Conservation (phyloP, 805 yeast genomes). For the Ogataea paradorogensis region DNA sequence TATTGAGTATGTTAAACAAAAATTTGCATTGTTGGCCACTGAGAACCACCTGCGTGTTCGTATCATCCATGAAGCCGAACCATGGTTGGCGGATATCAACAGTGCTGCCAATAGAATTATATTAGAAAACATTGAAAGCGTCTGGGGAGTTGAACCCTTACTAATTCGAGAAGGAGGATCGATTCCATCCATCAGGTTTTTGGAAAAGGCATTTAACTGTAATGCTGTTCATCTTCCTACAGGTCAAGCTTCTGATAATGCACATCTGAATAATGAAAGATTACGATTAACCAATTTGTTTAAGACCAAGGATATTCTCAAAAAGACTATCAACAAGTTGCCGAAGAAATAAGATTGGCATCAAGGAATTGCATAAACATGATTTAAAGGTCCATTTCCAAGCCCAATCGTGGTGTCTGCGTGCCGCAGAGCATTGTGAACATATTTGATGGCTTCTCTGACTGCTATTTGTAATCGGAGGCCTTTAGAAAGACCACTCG, state of each 20-base stretch:
- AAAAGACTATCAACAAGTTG: slow-evolving; percentile 47
- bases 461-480: slow-evolving; percentile 45
- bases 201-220: slow-evolving; percentile 79
- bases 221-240: slow-evolving; percentile 96
- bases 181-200: slow-evolving; percentile 81
- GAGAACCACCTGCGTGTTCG: slow-evolving; percentile 59
- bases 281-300: slow-evolving; percentile 74
- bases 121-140: slow-evolving; percentile 54
- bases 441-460: slow-evolving; percentile 55
- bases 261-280: slow-evolving; percentile 87
- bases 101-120: slow-evolving; percentile 72
- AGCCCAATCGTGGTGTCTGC: slow-evolving; percentile 41
- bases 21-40: slow-evolving; percentile 51
- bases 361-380: slow-evolving; percentile 29
- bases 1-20: slow-evolving; percentile 40
- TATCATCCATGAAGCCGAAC: slow-evolving; percentile 84
- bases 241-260: slow-evolving; percentile 93
- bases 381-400: slow-evolving; percentile 76
- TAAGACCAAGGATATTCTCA: slow-evolving; percentile 64
- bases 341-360: slow-evolving; percentile 21
- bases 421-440: slow-evolving; percentile 57
- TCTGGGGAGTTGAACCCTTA: slow-evolving; percentile 82
- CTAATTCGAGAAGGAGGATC: slow-evolving; percentile 96
- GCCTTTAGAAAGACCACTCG: slow-evolving; percentile 66
- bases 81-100: slow-evolving; percentile 89